Evolutionary conservation across 345 rosid genomes (phyloP).

Genomic region (Syzygium oleosum): DNA sequence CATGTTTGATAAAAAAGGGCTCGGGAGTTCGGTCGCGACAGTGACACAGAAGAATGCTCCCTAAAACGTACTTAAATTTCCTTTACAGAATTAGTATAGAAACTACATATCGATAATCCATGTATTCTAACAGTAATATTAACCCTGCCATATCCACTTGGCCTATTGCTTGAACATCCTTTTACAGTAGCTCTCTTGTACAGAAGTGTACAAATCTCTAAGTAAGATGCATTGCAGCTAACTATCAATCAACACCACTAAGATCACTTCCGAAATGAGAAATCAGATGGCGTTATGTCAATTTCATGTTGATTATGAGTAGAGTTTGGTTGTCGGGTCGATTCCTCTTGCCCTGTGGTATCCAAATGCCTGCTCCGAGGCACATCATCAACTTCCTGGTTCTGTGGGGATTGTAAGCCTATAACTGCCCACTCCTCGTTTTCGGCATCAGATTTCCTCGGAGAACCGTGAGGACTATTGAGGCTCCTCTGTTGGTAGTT

Average conservation of each 20-base stretch:
- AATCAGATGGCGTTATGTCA: conserved; percentile 8
- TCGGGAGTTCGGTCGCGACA: too few species aligned
- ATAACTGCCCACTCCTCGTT: conserved; percentile 38
- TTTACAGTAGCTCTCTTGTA: not conserved
- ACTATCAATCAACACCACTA: not conserved
- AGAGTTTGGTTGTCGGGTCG: conserved; percentile 9
- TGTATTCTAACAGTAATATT: not conserved
- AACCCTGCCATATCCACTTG: not conserved
- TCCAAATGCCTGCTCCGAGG: not conserved
- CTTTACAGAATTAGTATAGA: not conserved
- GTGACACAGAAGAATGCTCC: not conserved
- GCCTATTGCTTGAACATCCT: not conserved
- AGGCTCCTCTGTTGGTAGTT: not conserved
- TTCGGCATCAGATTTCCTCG: conserved; percentile 18
- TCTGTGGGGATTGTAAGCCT: conserved; percentile 14
- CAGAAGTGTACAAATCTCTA: not conserved
- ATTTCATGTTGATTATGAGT: conserved; percentile 17
- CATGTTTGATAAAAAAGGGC: too few species aligned
- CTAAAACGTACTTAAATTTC: not conserved
- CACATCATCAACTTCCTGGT: conserved; percentile 6
- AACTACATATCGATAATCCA: not conserved
- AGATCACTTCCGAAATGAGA: conserved; percentile 13
- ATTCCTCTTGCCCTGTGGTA: conserved; percentile 5
- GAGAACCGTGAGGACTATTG: conserved; percentile 10
- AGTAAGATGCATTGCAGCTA: not conserved